Conservation (phyloP, 805 yeast genomes). For the Pichia nakasei region DNA sequence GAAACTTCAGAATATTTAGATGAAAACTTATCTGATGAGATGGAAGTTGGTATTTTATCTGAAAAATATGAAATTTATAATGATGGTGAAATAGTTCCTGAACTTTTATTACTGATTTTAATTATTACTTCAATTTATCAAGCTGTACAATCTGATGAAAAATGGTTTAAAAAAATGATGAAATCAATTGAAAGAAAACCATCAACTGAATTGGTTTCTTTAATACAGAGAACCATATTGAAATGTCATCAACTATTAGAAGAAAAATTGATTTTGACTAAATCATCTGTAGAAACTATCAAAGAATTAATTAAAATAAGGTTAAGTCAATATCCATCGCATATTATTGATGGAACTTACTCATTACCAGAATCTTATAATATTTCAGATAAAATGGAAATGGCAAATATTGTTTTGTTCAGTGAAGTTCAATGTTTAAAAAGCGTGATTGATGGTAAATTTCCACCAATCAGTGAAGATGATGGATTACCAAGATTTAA, state of each 20-base stretch:
- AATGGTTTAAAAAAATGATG: slow-evolving; percentile 24
- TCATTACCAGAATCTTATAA: slow-evolving; percentile 13
- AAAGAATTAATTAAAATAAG: slow-evolving; percentile 28
- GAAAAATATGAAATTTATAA: slow-evolving; percentile 57
- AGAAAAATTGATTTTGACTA: slow-evolving; percentile 36
- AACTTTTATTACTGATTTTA: slow-evolving; percentile 46
- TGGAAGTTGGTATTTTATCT: slow-evolving; percentile 31
- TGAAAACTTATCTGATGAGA: slow-evolving; percentile 22
- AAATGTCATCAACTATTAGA: slow-evolving; percentile 58
- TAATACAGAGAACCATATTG: slow-evolving; percentile 42
- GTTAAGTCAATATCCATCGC: slow-evolving; percentile 40
- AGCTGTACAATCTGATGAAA: slow-evolving; percentile 23
- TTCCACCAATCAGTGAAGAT: slow-evolving; percentile 14
- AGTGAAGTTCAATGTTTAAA: slow-evolving; percentile 48
- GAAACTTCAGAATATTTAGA: slow-evolving; percentile 26
- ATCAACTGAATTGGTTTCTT: slow-evolving; percentile 23
- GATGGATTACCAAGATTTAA: slow-evolving; percentile 25
- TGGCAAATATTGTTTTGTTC: slow-evolving; percentile 49
- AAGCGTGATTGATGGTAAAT: slow-evolving; percentile 24
- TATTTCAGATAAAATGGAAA: slow-evolving; percentile 22
- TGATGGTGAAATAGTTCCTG: slow-evolving; percentile 53
- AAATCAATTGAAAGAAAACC: slow-evolving; percentile 15
- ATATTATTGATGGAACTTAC: slow-evolving; percentile 9
- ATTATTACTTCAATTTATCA: slow-evolving; percentile 34
- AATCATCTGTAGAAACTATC: slow-evolving; percentile 22